A percentile compares a stretch with the other conserved stretches of the same genome.
Conservation (phyloP, 2,329 filamentous ascomycete genomes). For the Trichoderma koningiopsis region DNA sequence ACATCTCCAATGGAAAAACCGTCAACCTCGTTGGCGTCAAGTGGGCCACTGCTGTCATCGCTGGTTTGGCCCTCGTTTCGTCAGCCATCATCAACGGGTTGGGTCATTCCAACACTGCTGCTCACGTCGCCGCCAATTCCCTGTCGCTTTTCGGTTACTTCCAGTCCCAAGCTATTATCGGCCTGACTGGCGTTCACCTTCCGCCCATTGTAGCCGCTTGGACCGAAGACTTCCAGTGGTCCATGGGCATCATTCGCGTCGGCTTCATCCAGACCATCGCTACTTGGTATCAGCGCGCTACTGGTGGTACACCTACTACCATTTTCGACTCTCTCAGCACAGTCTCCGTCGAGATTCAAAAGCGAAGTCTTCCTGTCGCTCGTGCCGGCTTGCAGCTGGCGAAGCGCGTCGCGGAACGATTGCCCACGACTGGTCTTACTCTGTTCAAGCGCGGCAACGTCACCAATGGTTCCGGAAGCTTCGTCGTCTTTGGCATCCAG, state of each 20-base stretch:
- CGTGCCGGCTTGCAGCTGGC: conserved; percentile 47
- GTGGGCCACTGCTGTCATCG: conserved; percentile 87
- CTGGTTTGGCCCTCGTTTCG: conserved; percentile 77
- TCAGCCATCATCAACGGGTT: conserved; percentile 88
- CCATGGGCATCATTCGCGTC: conserved; percentile 90
- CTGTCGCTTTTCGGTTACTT: conserved; percentile 94
- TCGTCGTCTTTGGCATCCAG: conserved; percentile 77
- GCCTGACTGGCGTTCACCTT: conserved; percentile 76
- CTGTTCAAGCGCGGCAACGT: conserved; percentile 59
- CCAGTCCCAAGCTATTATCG: conserved; percentile 89
- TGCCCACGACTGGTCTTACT: conserved; percentile 46
- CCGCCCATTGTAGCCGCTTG: conserved; percentile 88
- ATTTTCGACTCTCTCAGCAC: conserved; percentile 73
- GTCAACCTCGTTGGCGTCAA: conserved; percentile 87
- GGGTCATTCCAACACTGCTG: conserved; percentile 90
- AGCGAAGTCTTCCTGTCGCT: conserved; percentile 50
- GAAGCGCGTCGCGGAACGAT: conserved; percentile 57
- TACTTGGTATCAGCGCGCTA: conserved; percentile 94
- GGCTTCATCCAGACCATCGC: conserved; percentile 86
- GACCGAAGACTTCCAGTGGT: conserved; percentile 99
- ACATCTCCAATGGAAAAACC: conserved; percentile 87
- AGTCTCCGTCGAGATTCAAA: conserved; percentile 83
- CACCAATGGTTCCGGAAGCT: conserved; percentile 56
- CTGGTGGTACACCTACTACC: conserved; percentile 80
- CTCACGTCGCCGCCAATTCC: conserved; percentile 90